Evolutionary conservation across 306 rosid genomes (phyloP), one percentile per base, ranked within the genome.

Genomic region (Dryas octopetala): DNA sequence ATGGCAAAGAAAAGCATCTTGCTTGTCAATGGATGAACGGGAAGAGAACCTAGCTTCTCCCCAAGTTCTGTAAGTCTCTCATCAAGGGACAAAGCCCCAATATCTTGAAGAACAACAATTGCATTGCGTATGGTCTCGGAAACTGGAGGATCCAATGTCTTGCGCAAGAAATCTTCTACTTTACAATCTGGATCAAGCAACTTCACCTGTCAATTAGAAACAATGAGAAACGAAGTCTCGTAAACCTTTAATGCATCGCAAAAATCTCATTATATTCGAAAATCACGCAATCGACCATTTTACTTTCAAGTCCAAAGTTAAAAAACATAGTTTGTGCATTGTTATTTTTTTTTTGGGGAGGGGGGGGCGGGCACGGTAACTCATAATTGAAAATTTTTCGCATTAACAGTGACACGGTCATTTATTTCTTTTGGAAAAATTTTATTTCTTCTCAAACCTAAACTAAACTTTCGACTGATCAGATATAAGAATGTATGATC

Each of bases 121-220:
- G 93, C 99, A 86, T 95, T 90, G 17, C 78, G 86, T 74, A 90
- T 86, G 62, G 99, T 79, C 88, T 90, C 99, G 1, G 60, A 75
- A 81, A 85, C 80, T 23, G 99, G 99, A 82, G 99, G 97, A 82
- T 95, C 99, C 84, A 95, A 64, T 15, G 96, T 90, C 91, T 92
- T 95, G 46, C 66, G 47, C 74, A 95, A 85, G 83, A 90, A 92
- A 57, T 73, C 93, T 6, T 87, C 93, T 74, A 95, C 71, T 82
- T 68, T 88, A 88, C 88, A 74, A 76, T 77, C 81, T 71, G 98
- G 92, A 88, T 92, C 90, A n/a, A 92, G 85, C 79, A 95, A 65
- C 85, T 95, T 95, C 68, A 92, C 96, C 99, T 95, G 93, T 70
- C 40, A 45, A 78, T 69, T 17, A 63, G 66, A 70, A 66, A 55